Conservation (phyloP, 2,329 filamentous ascomycete genomes). For the Tetracladium maxilliforme region DNA sequence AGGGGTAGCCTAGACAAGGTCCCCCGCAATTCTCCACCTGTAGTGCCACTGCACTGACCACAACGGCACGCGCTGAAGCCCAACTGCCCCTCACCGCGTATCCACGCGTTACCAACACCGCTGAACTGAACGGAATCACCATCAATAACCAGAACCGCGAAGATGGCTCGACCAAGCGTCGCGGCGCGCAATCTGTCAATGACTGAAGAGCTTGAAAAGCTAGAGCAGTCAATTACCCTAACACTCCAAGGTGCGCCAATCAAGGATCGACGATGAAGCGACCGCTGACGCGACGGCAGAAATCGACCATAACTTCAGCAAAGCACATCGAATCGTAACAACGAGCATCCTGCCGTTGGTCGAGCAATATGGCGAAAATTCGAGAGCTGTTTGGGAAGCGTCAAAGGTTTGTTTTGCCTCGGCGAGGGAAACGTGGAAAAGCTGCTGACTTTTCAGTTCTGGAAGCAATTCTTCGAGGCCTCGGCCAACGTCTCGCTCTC, state of each 20-base stretch:
- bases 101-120: too few species aligned
- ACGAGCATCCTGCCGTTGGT: slow-evolving; percentile 85
- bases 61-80: too few species aligned
- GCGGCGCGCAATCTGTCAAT: slow-evolving; percentile 50
- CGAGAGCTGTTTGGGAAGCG: slow-evolving; percentile 87
- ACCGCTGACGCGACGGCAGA: slow-evolving; percentile 34
- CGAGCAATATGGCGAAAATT: slow-evolving; percentile 90
- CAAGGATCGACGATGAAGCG: too few species aligned
- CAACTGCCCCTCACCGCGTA: too few species aligned
- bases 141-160: slow-evolving; percentile 9
- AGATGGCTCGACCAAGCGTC: slow-evolving; percentile 14
- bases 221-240: slow-evolving; percentile 93
- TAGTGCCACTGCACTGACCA: too few species aligned
- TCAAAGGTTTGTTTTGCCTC: slow-evolving; percentile 51
- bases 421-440: not conserved
- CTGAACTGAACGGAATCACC: too few species aligned
- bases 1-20: too few species aligned
- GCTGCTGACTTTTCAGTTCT: slow-evolving; percentile 50
- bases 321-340: slow-evolving; percentile 90
- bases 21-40: too few species aligned
- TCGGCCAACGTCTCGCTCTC: slow-evolving; percentile 94
- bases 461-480: slow-evolving; percentile 99
- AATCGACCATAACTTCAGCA: slow-evolving; percentile 97
- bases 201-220: slow-evolving; percentile 87
- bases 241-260: slow-evolving; percentile 91